phyloP scores from a whole-genome alignment of 2,329 filamentous ascomycete genomes.

The Alternaria incomplexa region DNA sequence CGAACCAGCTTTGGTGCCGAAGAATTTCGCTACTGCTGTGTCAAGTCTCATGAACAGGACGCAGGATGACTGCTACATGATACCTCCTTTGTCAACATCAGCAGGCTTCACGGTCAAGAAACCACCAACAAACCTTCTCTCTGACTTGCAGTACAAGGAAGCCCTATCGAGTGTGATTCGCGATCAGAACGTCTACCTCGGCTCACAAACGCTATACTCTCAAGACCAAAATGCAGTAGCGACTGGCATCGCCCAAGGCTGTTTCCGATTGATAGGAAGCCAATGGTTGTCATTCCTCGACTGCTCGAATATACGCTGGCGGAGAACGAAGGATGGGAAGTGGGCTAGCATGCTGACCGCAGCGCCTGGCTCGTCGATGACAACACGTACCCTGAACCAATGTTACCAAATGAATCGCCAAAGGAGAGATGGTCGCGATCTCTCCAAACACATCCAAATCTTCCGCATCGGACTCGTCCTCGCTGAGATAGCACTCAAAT shows the following conservation, averaged over 20 bases:
- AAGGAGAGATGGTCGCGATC: conserved; percentile 14
- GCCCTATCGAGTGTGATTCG: conserved; percentile 26
- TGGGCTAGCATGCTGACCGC: conserved; percentile 35
- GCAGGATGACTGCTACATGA: conserved; percentile 20
- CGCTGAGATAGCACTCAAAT: conserved; percentile 29
- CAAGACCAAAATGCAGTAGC: conserved; percentile 33
- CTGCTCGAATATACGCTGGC: conserved; percentile 33
- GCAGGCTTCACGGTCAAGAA: conserved; percentile 30
- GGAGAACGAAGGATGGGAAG: conserved; percentile 20
- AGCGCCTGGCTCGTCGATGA: conserved; percentile 16
- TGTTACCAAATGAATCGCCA: conserved; percentile 10
- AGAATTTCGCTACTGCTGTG: conserved; percentile 17
- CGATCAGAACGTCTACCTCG: conserved; percentile 14
- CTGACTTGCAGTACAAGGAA: conserved; percentile 31
- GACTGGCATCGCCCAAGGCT: conserved; percentile 28
- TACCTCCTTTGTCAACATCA: conserved; percentile 21
- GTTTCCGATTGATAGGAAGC: conserved; percentile 32
- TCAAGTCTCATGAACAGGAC: conserved; percentile 13
- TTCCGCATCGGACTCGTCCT: conserved; percentile 37
- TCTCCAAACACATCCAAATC: conserved; percentile 30
- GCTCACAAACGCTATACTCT: conserved; percentile 30
- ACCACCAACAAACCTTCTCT: conserved; percentile 24
- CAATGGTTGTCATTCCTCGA: conserved; percentile 32
- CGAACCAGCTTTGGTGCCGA: conserved; percentile 16
- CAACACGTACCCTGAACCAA: conserved; percentile 20